These are phyloP conservation scores for Shiraia sp. DNA, from an alignment of 2,329 filamentous ascomycete species.

Conservation along the genomic window DNA sequence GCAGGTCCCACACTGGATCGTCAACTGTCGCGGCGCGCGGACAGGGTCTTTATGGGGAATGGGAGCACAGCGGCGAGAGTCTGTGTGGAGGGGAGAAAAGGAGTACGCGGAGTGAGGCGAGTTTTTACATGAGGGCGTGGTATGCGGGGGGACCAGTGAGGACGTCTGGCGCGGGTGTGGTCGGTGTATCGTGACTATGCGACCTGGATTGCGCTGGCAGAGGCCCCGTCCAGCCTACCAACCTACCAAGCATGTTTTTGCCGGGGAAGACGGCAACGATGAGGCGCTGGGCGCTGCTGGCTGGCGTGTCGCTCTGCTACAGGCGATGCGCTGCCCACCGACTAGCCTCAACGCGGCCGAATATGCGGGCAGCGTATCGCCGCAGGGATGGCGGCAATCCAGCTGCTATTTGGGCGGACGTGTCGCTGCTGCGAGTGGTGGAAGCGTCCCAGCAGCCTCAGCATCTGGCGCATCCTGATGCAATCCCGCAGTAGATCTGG, in stretches of 20 bases:
- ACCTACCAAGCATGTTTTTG: neutral
- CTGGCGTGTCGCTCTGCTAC: slow-evolving; percentile 40
- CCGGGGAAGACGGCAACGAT: slow-evolving; percentile 27
- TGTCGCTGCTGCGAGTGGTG: slow-evolving; percentile 36
- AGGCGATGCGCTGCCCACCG: slow-evolving; percentile 21
- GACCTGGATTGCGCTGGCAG: slow-evolving; percentile 37
- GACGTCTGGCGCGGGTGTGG: slow-evolving; percentile 19
- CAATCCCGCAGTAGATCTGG: slow-evolving; percentile 23
- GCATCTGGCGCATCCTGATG: slow-evolving; percentile 30
- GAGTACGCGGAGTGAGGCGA: slow-evolving; percentile 33
- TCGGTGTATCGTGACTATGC: slow-evolving; percentile 28
- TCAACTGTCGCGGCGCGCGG: slow-evolving; percentile 8
- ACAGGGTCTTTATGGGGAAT: slow-evolving; percentile 9
- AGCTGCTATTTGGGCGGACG: slow-evolving; percentile 33
- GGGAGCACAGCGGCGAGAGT: too few species aligned
- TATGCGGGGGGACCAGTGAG: slow-evolving; percentile 26
- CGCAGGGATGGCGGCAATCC: slow-evolving; percentile 13
- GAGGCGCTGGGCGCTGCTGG: slow-evolving; percentile 13
- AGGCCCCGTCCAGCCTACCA: slow-evolving; percentile 21
- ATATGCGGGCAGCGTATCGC: slow-evolving; percentile 43
- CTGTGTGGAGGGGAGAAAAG: slow-evolving; percentile 6
- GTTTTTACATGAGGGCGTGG: slow-evolving; percentile 11
- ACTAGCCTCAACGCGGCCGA: slow-evolving; percentile 23
- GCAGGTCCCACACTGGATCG: slow-evolving; percentile 23
- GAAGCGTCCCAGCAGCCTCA: slow-evolving; percentile 17